phyloP scores from a whole-genome alignment of 345 rosid species.

The Mallotus nudiflorus region DNA sequence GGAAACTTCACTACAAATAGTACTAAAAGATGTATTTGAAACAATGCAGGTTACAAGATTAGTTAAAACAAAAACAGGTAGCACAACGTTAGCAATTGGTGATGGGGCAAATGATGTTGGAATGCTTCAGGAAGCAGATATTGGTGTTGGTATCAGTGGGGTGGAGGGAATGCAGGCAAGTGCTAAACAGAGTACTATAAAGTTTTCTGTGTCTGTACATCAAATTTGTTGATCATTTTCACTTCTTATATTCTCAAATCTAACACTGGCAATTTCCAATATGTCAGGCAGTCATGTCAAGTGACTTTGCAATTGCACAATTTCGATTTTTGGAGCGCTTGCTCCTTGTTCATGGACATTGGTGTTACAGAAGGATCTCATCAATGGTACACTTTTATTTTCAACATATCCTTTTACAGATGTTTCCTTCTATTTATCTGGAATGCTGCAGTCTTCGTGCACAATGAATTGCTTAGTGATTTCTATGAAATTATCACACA shows the following conservation, averaged over 20 bases:
- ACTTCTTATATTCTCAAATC: conserved; percentile 1
- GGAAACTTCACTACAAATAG: conserved; percentile 1
- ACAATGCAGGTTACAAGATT: conserved; percentile 81
- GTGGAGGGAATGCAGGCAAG: conserved; percentile 97
- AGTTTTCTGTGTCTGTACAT: not conserved
- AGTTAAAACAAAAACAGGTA: conserved; percentile 80
- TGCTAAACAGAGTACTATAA: not conserved
- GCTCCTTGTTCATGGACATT: conserved; percentile 95
- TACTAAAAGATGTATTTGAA: conserved; percentile 4
- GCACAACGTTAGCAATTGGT: conserved; percentile 85
- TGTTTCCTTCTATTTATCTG: conserved; percentile 1
- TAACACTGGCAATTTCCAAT: conserved; percentile 2
- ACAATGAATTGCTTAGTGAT: not conserved
- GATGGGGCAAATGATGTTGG: conserved; percentile 99
- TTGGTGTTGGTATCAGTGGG: conserved; percentile 94
- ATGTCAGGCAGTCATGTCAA: conserved; percentile 95
- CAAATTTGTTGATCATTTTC: not conserved
- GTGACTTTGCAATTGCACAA: conserved; percentile 90
- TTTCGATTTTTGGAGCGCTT: conserved; percentile 84
- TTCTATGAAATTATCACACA: not conserved
- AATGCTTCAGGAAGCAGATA: conserved; percentile 99
- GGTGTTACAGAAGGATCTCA: conserved; percentile 96
- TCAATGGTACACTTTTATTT: conserved; percentile 59
- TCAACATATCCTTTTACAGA: not conserved
- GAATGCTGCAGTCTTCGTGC: not conserved